phyloP scores from a whole-genome alignment of 2,329 filamentous ascomycete species.

The Epichloe brachyelytri region DNA sequence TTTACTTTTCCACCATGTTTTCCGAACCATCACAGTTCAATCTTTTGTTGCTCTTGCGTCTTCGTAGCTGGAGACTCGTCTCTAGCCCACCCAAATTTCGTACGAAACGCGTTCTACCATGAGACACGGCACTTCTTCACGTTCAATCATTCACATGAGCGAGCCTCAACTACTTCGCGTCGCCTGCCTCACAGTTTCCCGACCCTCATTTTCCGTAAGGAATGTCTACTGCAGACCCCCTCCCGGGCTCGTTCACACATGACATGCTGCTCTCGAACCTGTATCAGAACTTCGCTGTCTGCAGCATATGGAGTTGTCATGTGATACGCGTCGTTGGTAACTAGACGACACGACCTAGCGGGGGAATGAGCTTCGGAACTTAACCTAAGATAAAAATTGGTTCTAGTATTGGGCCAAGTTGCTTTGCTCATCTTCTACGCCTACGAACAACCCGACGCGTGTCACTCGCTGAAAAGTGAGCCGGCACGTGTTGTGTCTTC shows the following conservation, averaged over 20 bases:
- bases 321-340: slow-evolving; percentile 23
- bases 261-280: slow-evolving; percentile 50
- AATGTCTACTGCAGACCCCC: slow-evolving; percentile 42
- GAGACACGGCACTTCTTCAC: slow-evolving; percentile 33
- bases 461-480: slow-evolving; percentile 39
- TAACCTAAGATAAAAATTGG: slow-evolving; percentile 84
- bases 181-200: slow-evolving; percentile 73
- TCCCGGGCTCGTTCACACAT: slow-evolving; percentile 22
- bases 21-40: not conserved
- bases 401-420: slow-evolving; percentile 62
- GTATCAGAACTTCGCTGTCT: slow-evolving; percentile 38
- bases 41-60: not conserved
- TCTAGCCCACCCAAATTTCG: not conserved
- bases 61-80: not conserved
- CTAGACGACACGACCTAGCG: slow-evolving; percentile 28
- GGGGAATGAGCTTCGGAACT: slow-evolving; percentile 69
- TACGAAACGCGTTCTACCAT: slow-evolving; percentile 5
- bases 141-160: not conserved
- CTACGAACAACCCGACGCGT: slow-evolving; percentile 18
- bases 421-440: slow-evolving; percentile 56
- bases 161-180: slow-evolving; percentile 35
- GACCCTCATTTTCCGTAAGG: slow-evolving; percentile 56
- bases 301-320: slow-evolving; percentile 33
- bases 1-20: not conserved
- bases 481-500: slow-evolving; percentile 17